A percentile compares a stretch with the other conserved stretches of the same genome.
Evolutionary conservation across 306 rosid genomes (phyloP).

Genomic region (Cucumis cinereus): DNA sequence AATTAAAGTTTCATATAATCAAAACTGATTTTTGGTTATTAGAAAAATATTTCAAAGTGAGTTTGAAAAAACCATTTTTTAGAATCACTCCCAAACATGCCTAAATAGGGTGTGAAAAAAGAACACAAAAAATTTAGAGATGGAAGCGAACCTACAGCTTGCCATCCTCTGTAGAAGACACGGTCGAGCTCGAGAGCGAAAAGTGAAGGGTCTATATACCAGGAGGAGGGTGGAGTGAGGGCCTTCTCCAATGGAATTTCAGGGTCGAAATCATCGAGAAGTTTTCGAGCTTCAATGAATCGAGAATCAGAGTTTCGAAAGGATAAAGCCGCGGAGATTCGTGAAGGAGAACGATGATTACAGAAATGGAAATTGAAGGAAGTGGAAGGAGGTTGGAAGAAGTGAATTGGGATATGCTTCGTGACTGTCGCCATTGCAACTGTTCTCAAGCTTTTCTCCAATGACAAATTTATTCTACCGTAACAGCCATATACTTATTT

Average conservation of each 20-base stretch:
- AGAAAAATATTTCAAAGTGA: no score
- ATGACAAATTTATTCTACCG: no score
- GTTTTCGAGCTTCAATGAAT: neutral
- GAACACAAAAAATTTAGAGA: neutral
- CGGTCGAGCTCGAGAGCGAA: constrained; percentile 53
- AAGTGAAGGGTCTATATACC: constrained; percentile 66
- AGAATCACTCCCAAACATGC: no score
- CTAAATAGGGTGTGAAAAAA: neutral
- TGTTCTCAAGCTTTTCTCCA: neutral
- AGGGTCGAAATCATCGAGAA: constrained; percentile 56
- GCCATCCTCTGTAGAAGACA: constrained; percentile 73
- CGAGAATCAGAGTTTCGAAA: constrained; percentile 8
- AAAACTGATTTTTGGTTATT: no score
- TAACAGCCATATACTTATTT: no score
- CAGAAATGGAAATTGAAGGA: constrained; percentile 10
- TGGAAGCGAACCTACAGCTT: constrained; percentile 55
- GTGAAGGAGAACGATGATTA: constrained; percentile 1
- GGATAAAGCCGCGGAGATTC: constrained; percentile 11
- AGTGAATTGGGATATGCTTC: constrained; percentile 6
- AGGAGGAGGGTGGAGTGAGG: constrained; percentile 70
- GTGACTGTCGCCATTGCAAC: constrained; percentile 1
- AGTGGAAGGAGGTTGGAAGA: constrained; percentile 3
- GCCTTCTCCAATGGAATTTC: constrained; percentile 54
- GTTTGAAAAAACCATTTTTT: no score
- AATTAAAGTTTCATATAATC: no score